phyloP scores from a whole-genome alignment of 352 stramenopile genomes.

The Phytophthora constricta region DNA sequence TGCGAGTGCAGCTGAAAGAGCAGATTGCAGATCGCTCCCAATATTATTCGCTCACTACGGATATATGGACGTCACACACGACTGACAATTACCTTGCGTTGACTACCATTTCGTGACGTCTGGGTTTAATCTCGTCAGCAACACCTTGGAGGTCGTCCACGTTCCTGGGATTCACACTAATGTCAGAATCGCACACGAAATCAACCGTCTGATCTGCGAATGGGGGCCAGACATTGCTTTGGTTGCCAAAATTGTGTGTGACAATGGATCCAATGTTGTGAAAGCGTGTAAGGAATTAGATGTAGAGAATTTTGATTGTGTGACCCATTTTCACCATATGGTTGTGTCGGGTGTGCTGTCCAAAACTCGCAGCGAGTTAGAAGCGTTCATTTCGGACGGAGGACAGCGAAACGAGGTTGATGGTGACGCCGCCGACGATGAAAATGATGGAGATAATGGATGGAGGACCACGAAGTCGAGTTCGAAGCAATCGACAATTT shows the following conservation, averaged over 20 bases:
- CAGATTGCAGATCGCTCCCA: not conserved
- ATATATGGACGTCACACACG: constrained; percentile 17
- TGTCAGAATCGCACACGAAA: not conserved
- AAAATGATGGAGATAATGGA: constrained; percentile 1
- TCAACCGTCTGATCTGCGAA: constrained; percentile 1
- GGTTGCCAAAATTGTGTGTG: constrained; percentile 8
- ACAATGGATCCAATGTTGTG: constrained; percentile 18
- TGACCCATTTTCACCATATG: constrained; percentile 16
- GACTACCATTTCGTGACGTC: constrained; percentile 16
- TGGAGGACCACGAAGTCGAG: constrained; percentile 2
- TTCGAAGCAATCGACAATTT: constrained; percentile 14
- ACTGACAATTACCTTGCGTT: constrained; percentile 10
- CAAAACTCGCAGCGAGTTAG: constrained; percentile 8
- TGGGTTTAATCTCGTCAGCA: not conserved
- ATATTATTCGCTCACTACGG: constrained; percentile 13
- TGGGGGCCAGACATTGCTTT: constrained; percentile 2
- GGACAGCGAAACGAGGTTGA: not conserved
- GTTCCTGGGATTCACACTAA: constrained; percentile 8
- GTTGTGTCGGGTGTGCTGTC: constrained; percentile 13
- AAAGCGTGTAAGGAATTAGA: constrained; percentile 15
- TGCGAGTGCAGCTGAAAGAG: not conserved
- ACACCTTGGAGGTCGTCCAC: constrained; percentile 7
- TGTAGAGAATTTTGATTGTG: constrained; percentile 15
- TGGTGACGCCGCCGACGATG: constrained; percentile 3
- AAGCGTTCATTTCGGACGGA: not conserved